Evolutionary conservation across 768 basidiomycete species (phyloP), one percentile per base, ranked within the genome.

Genomic region (Naganishia kalamii): DNA sequence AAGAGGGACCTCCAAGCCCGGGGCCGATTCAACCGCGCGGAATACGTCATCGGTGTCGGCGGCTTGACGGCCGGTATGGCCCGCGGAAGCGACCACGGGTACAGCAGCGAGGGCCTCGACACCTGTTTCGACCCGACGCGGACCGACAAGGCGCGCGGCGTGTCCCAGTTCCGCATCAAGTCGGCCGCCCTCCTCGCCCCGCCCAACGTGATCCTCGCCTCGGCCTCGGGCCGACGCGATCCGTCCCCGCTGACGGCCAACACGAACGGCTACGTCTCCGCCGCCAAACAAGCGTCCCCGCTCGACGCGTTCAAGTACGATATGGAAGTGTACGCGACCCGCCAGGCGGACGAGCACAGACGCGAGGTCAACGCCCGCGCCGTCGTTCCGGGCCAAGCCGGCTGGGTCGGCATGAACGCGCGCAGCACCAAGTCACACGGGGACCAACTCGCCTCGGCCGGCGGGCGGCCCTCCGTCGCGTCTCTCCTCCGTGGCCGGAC

Each of bases 51-150:
- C 40, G 66, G 66, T 3, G 19, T 68, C 17, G 66, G 62, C 21
- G 66, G 66, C n/a, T 11, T 68, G 17, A 67, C 66, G 10, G 66
- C 62, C 19, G 25, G 30, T 17, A 50, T 64, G 51, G 21, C 32
- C 27, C 29, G 50, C 30, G 35, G 32, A 11, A 40, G 41, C 23
- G 35, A 57, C 21, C 33, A 57, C 23, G 54, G 54, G 5, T 23
- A 25, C 54, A 57, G 54, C 35, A 54, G 30, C 41, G 50, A 52
- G 57, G 47, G 63, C 2, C 40, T 54, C 15, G 63, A 47, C 27
- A 32, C 11, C n/a, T 40, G 41, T 23, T 57, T 57, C 30, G 63
- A 64, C 30, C 60, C 30, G 19, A 62, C 60, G 11, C 44, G 59
- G 33, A 62, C 41, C 30, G 61, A 57, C 35, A 57, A 30, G 17